Conservation (phyloP, 139 green algal genomes). For the Nannochloris sp. region DNA sequence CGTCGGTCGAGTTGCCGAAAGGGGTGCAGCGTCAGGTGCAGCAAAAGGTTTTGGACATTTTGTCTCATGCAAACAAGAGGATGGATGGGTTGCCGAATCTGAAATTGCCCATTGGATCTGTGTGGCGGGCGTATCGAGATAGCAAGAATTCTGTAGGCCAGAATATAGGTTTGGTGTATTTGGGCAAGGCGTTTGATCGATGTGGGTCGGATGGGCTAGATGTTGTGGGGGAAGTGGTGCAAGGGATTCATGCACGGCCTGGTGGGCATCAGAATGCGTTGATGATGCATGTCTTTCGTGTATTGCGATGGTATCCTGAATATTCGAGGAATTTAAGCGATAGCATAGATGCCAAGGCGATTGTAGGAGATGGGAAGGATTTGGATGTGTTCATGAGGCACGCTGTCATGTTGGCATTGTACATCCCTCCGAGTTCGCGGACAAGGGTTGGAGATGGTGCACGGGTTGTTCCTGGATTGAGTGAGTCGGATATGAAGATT, state of each 20-base stretch:
- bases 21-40: conserved; percentile 1
- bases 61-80: conserved; percentile 88
- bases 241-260: conserved; percentile 24
- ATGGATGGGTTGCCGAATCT: conserved; percentile 44
- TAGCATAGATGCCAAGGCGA: not conserved
- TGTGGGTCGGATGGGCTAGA: conserved; percentile 22
- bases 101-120: conserved; percentile 57
- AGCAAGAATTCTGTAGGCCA: conserved; percentile 34
- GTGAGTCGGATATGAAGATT: conserved; percentile 20
- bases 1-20: not conserved
- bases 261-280: conserved; percentile 48
- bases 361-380: conserved; percentile 24
- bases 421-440: conserved; percentile 31
- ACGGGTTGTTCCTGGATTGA: conserved; percentile 29
- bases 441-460: not conserved
- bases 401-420: conserved; percentile 58
- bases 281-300: conserved; percentile 18
- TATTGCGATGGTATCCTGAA: not conserved
- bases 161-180: conserved; percentile 78
- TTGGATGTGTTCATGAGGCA: conserved; percentile 42
- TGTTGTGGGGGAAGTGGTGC: conserved; percentile 38
- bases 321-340: not conserved
- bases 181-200: conserved; percentile 58
- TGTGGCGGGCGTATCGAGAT: conserved; percentile 41
- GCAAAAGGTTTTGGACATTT: conserved; percentile 73